Conservation (phyloP, 2,329 filamentous ascomycete genomes). For the Cadophora sp. region DNA sequence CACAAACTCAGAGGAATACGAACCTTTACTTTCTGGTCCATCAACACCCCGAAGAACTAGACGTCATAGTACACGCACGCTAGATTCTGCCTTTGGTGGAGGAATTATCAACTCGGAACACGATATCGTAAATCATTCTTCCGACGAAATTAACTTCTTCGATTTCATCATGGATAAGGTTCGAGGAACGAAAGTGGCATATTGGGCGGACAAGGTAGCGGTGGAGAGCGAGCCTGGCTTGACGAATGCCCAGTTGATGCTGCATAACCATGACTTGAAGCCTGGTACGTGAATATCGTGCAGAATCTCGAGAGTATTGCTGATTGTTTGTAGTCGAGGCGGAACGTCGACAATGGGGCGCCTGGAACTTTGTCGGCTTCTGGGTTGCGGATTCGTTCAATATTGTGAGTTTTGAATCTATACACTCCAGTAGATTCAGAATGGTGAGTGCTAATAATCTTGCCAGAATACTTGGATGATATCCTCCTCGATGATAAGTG, state of each 20-base stretch:
- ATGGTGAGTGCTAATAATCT: constrained; percentile 16
- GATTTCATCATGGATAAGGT: constrained; percentile 49
- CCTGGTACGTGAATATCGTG: constrained; percentile 49
- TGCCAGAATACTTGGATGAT: constrained; percentile 89
- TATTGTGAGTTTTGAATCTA: constrained; percentile 56
- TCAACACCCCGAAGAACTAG: constrained; percentile 19
- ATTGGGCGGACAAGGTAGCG: constrained; percentile 63
- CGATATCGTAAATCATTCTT: constrained; percentile 28
- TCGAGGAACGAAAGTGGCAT: constrained; percentile 36
- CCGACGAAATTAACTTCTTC: constrained; percentile 46
- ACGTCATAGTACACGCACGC: constrained; percentile 27
- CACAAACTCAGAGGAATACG: constrained; percentile 26
- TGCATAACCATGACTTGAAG: constrained; percentile 85
- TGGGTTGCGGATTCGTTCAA: constrained; percentile 89
- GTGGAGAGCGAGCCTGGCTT: constrained; percentile 80
- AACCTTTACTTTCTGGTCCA: constrained; percentile 33
- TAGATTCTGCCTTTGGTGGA: constrained; percentile 21
- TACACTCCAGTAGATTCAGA: neutral
- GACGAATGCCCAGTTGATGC: constrained; percentile 80
- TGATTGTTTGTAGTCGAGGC: constrained; percentile 65
- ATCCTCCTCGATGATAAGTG: constrained; percentile 78
- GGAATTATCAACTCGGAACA: neutral
- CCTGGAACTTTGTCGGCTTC: constrained; percentile 88
- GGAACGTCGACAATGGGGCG: constrained; percentile 80
- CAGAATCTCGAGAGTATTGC: constrained; percentile 34